Conservation (phyloP, 306 rosid species). For the Fagus crenata region DNA sequence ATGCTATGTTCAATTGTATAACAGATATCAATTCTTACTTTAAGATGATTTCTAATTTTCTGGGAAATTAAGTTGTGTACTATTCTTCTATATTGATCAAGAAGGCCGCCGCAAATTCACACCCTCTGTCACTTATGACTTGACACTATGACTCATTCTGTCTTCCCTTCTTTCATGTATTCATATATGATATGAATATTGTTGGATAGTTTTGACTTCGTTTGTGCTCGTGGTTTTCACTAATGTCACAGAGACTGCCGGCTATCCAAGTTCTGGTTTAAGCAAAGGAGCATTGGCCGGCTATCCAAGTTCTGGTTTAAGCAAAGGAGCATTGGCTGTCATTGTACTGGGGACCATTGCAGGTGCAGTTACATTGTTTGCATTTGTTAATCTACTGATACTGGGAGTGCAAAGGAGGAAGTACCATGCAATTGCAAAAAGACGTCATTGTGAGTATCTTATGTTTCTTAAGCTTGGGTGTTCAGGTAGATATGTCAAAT, state of each 20-base stretch:
- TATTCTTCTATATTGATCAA: not conserved
- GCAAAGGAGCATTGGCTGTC: not conserved
- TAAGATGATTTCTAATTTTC: not conserved
- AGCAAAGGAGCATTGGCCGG: not conserved
- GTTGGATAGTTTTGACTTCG: not conserved
- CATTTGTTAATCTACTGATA: not conserved
- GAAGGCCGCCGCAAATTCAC: not conserved
- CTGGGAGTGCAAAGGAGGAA: not conserved
- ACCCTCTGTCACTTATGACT: not conserved
- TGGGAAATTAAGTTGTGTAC: not conserved
- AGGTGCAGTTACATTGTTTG: not conserved
- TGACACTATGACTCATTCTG: not conserved
- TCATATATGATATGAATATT: not conserved
- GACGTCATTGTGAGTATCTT: not conserved
- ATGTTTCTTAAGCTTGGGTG: not conserved
- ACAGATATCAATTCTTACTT: not conserved
- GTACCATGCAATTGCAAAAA: not conserved
- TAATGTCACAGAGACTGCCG: not conserved
- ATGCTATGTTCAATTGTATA: not conserved
- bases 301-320: not conserved
- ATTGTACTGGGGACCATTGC: constrained; percentile 5
- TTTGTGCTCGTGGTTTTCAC: constrained; percentile 2
- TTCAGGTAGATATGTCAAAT: not conserved
- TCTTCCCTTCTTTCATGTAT: not conserved
- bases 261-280: not conserved